Evolutionary conservation across 768 basidiomycete genomes (phyloP).

Genomic region (Porphyrellus cyaneotinctus): DNA sequence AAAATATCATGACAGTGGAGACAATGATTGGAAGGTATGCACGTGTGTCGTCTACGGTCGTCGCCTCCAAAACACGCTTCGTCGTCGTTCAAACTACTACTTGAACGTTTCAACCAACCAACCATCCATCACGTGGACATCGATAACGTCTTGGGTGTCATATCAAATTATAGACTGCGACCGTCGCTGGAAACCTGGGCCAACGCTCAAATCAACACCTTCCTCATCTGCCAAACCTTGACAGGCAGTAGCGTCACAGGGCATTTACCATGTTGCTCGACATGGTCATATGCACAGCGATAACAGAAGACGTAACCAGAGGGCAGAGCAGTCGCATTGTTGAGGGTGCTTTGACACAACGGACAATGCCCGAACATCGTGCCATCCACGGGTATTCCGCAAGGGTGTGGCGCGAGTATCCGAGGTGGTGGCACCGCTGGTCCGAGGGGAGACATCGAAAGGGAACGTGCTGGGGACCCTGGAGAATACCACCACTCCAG

Average conservation of each 20-base stretch:
- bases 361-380: conserved; percentile 80
- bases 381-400: conserved; percentile 60
- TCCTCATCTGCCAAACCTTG: conserved; percentile 77
- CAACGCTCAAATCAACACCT: conserved; percentile 66
- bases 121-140: conserved; percentile 5
- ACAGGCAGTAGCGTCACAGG: conserved; percentile 82
- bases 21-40: no score
- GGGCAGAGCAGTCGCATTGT: conserved; percentile 86
- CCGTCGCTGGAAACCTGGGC: not conserved
- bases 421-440: conserved; percentile 74
- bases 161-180: conserved; percentile 9
- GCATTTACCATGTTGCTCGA: conserved; percentile 74
- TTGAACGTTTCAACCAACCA: no score
- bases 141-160: conserved; percentile 3
- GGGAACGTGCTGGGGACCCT: conserved; percentile 74
- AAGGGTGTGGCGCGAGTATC: conserved; percentile 70
- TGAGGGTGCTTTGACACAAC: conserved; percentile 65
- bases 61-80: not conserved
- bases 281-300: conserved; percentile 80
- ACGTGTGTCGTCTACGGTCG: conserved; percentile 19
- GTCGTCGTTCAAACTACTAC: no score
- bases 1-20: conserved; percentile 13
- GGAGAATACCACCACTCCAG: conserved; percentile 99
- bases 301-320: conserved; percentile 96
- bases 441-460: conserved; percentile 57